Conservation (phyloP, 306 rosid species). For the Vigna radiata region DNA sequence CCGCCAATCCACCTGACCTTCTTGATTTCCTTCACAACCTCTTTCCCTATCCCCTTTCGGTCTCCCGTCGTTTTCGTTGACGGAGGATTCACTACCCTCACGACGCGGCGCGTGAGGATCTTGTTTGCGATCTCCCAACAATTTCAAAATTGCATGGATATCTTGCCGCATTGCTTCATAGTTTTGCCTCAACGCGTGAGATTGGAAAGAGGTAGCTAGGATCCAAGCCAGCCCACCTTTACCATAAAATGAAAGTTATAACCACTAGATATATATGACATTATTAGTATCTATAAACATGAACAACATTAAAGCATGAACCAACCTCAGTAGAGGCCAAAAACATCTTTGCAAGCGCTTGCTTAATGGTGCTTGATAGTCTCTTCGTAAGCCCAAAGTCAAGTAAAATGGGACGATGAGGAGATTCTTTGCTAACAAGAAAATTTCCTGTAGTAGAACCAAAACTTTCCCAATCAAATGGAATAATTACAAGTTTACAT, state of each 20-base stretch:
- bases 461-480: slow-evolving; percentile 32
- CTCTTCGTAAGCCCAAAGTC: slow-evolving; percentile 98
- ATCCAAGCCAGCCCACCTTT: background rate
- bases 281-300: slow-evolving; percentile 15
- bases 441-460: slow-evolving; percentile 74
- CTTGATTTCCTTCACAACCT: too few relatives aligned
- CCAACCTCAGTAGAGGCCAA: slow-evolving; percentile 96
- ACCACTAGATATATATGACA: slow-evolving; percentile 18
- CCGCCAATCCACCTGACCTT: too few relatives aligned
- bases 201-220: background rate
- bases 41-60: too few relatives aligned
- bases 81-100: too few relatives aligned
- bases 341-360: slow-evolving; percentile 98
- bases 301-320: slow-evolving; percentile 38
- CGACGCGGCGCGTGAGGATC: too few relatives aligned
- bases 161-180: too few relatives aligned
- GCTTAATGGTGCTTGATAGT: slow-evolving; percentile 72
- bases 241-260: background rate
- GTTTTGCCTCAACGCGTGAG: background rate
- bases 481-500: slow-evolving; percentile 24
- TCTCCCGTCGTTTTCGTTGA: too few relatives aligned
- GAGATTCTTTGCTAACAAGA: slow-evolving; percentile 98
- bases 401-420: slow-evolving; percentile 87
- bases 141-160: too few relatives aligned
- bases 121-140: too few relatives aligned